Evolutionary conservation across 2,329 filamentous ascomycete genomes (phyloP), one percentile per base, ranked within the genome.

Genomic region (Aspergillus brasiliensis): DNA sequence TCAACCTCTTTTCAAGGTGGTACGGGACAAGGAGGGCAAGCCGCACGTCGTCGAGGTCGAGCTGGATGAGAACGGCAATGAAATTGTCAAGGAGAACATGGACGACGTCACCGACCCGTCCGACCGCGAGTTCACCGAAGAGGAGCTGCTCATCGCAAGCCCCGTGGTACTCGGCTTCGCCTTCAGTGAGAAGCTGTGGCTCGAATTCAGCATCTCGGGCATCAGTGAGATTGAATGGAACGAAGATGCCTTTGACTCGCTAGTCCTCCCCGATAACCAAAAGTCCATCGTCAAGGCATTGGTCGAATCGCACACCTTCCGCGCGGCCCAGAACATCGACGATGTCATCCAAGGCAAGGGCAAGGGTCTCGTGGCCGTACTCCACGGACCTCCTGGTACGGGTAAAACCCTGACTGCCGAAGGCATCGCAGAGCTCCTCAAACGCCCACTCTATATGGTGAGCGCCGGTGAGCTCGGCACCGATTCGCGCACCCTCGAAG

Each of bases 371-470:
- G 91, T 96, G 38, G 83, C 86, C 40, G 90, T 96, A 1, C 84
- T 97, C 0, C 91, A 96, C 67, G 91, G 92, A 3, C 90, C 91
- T 4, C 92, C 92, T 0, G 92, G 92, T 17, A 94, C 92, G 0
- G 92, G 92, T 53, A 96, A 96, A 78, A 96, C 92, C 0, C 82
- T 96, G 5, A 96, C 92, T 0, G 92, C 91, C 1, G 91, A 96
- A 73, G 90, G 89, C 10, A 94, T 96, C 62, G 91, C 90, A 8
- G 92, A 96, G 71, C 83, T 93, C 11, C 86, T 96, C 56, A 88
- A 89, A 69, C 90, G 90, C 56, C 92, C 92, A 0, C 78, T 96
- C 0, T 96, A 96, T 74, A 91, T 91, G 82, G 90, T 91, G 25
- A 91, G 88, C 2, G 90, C 90, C 0, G 91, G 91, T 27, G 91